These are phyloP conservation scores for Leccinum subrobustum DNA, from an alignment of 1,284 basidiomycete genomes.

Conservation along the genomic window DNA sequence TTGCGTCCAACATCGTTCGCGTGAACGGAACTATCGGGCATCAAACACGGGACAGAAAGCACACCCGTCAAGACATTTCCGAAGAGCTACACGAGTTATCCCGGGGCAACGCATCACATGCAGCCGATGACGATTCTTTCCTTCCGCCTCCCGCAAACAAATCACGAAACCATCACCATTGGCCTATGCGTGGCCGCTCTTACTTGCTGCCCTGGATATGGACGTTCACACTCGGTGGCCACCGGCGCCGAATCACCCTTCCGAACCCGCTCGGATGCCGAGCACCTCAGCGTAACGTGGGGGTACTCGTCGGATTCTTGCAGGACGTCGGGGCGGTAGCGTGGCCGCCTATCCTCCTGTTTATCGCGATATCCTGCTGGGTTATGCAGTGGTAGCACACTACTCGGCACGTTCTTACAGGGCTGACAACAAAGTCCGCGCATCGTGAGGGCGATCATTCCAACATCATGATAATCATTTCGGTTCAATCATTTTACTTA, in stretches of 20 bases:
- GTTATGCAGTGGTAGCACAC: slow-evolving; percentile 24
- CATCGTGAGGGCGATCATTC: neutral
- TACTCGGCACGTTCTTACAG: neutral
- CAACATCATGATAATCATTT: neutral
- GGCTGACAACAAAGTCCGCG: neutral
- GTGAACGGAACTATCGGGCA: slow-evolving; percentile 10
- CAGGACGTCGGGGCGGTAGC: slow-evolving; percentile 36
- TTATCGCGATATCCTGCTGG: slow-evolving; percentile 30
- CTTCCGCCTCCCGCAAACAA: slow-evolving; percentile 20
- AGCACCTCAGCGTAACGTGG: slow-evolving; percentile 19
- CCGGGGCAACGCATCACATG: slow-evolving; percentile 3
- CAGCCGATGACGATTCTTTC: slow-evolving; percentile 7
- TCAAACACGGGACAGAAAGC: slow-evolving; percentile 7
- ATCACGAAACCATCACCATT: slow-evolving; percentile 6
- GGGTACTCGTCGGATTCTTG: slow-evolving; percentile 33
- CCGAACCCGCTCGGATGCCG: slow-evolving; percentile 16
- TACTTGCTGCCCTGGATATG: slow-evolving; percentile 24
- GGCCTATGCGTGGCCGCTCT: slow-evolving; percentile 13
- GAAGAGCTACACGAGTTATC: slow-evolving; percentile 14
- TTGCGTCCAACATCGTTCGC: slow-evolving; percentile 34
- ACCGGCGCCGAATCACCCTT: slow-evolving; percentile 30
- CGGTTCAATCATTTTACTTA: neutral
- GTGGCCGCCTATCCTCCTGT: slow-evolving; percentile 35
- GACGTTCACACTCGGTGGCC: slow-evolving; percentile 30
- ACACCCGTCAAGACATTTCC: slow-evolving; percentile 8